These are phyloP conservation scores for Aspergillus proliferans DNA, from an alignment of 2,329 filamentous ascomycete species.

Conservation along the genomic window DNA sequence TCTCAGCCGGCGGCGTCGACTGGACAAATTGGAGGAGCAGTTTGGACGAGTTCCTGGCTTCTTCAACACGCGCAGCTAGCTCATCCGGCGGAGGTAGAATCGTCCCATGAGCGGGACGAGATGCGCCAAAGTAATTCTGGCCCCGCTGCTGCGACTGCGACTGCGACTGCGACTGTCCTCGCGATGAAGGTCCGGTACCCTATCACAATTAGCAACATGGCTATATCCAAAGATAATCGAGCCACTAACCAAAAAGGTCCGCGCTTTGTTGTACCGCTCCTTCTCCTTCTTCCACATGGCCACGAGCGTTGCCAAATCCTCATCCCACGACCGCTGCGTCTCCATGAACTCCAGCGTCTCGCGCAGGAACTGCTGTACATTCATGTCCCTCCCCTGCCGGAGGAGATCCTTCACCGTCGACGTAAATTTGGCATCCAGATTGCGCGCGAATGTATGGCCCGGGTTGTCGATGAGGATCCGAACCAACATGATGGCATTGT, in stretches of 20 bases:
- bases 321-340: constrained; percentile 64
- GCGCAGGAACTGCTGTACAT: constrained; percentile 76
- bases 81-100: constrained; percentile 63
- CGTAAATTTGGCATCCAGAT: constrained; percentile 79
- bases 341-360: constrained; percentile 80
- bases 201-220: background rate
- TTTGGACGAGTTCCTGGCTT: constrained; percentile 83
- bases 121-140: constrained; percentile 23
- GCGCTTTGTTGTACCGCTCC: constrained; percentile 20
- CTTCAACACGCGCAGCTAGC: constrained; percentile 75
- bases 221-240: no score
- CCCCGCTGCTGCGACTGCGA: constrained; percentile 21
- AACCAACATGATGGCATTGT: constrained; percentile 93
- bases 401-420: constrained; percentile 69
- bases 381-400: constrained; percentile 62
- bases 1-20: constrained; percentile 69
- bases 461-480: constrained; percentile 91
- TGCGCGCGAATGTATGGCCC: constrained; percentile 80
- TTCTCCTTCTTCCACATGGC: constrained; percentile 91
- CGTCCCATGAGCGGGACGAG: constrained; percentile 43
- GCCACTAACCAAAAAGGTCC: background rate
- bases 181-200: background rate
- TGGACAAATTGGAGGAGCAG: constrained; percentile 87
- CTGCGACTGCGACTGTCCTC: constrained; percentile 1
- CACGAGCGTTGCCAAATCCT: constrained; percentile 63